Conservation (phyloP, 129 eudicot genomes). For the Saposhnikovia divaricata region DNA sequence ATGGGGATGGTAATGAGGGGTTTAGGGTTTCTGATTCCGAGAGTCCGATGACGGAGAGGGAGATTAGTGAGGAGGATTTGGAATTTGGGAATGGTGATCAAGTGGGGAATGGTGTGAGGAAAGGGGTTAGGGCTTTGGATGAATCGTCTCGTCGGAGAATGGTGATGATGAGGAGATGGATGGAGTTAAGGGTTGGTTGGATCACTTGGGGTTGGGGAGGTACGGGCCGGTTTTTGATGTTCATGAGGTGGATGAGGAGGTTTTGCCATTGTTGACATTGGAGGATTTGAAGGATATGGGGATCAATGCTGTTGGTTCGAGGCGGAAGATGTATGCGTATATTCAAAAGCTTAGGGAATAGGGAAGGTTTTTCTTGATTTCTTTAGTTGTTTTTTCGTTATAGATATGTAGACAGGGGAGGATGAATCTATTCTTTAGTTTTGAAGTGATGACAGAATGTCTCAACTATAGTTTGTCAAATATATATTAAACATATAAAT, state of each 20-base stretch:
- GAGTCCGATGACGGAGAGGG: conserved; percentile 7
- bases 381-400: not conserved
- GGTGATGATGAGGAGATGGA: not conserved
- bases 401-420: not conserved
- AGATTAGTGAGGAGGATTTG: conserved; percentile 13
- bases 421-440: not conserved
- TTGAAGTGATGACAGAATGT: conserved; percentile 14
- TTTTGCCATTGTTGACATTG: conserved; percentile 27
- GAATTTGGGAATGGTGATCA: not conserved
- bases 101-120: not conserved
- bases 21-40: conserved; percentile 19
- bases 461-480: conserved; percentile 12
- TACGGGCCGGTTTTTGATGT: conserved; percentile 30
- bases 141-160: conserved; percentile 2
- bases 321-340: conserved; percentile 32
- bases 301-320: conserved; percentile 32
- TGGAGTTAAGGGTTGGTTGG: conserved; percentile 31
- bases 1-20: not conserved
- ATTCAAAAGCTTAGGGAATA: conserved; percentile 28
- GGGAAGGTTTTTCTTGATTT: conserved; percentile 16
- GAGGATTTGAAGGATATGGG: conserved; percentile 45
- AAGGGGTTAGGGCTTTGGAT: conserved; percentile 15
- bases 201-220: conserved; percentile 21
- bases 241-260: conserved; percentile 44
- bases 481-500: too few relatives aligned